Percentiles rank a stretch among this genome's conserved stretches.
Evolutionary conservation across 441 rosid species (phyloP).

Genomic region (Geranium incanum): DNA sequence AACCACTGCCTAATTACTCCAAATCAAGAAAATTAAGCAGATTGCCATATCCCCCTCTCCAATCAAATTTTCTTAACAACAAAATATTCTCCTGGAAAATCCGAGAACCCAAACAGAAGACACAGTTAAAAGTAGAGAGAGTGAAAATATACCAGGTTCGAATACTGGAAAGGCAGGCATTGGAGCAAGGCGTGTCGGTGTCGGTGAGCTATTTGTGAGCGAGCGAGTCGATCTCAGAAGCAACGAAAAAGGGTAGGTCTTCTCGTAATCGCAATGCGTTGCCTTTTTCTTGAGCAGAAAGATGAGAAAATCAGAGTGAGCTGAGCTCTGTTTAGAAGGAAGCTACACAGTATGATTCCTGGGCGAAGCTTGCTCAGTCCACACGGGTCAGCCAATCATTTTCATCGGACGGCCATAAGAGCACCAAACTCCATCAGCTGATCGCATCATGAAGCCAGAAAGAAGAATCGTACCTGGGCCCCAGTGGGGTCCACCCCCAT

Average conservation of each 20-base stretch:
- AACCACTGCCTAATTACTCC: slow-evolving; percentile 5
- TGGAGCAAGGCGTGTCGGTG: slow-evolving; percentile 18
- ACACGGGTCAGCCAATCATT: slow-evolving; percentile 10
- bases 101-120: not conserved
- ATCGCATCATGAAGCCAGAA: slow-evolving; percentile 30
- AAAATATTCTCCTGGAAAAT: not conserved
- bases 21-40: slow-evolving; percentile 4
- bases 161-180: slow-evolving; percentile 23
- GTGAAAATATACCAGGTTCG: not conserved
- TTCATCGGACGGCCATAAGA: slow-evolving; percentile 36
- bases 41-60: not conserved
- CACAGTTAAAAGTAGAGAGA: not conserved
- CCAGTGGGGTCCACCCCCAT: slow-evolving; percentile 6
- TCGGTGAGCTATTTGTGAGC: slow-evolving; percentile 24
- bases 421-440: not conserved
- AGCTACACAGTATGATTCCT: not conserved
- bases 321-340: not conserved
- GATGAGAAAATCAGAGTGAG: slow-evolving; percentile 7
- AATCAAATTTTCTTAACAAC: too few relatives aligned
- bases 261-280: slow-evolving; percentile 8
- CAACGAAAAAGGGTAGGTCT: not conserved
- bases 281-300: slow-evolving; percentile 15
- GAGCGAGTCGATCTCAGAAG: slow-evolving; percentile 10
- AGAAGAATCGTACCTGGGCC: slow-evolving; percentile 16
- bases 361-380: slow-evolving; percentile 1